Conservation (phyloP, 2,329 filamentous ascomycete genomes). For the Microdochium paspali region DNA sequence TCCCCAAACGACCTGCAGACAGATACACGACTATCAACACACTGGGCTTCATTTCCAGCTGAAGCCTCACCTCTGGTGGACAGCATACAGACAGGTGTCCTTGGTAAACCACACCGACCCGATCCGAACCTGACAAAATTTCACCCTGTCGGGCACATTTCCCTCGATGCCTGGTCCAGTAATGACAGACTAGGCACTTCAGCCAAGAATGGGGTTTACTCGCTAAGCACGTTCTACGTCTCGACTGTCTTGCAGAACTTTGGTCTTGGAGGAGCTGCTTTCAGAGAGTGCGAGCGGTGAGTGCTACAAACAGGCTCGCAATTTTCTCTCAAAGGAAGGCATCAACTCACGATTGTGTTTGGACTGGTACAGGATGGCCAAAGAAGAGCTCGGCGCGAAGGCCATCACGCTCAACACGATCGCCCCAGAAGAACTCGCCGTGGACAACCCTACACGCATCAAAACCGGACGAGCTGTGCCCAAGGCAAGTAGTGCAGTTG, state of each 20-base stretch:
- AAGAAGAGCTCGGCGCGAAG: not conserved
- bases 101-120: not conserved
- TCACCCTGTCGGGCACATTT: not conserved
- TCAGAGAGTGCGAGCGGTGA: not conserved
- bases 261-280: not conserved
- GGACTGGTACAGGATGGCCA: not conserved
- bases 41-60: not conserved
- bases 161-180: not conserved
- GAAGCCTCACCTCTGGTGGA: not conserved
- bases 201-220: not conserved
- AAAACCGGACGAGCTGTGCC: not conserved
- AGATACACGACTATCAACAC: not conserved
- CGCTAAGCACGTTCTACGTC: not conserved
- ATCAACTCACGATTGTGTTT: no score
- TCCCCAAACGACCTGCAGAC: not conserved
- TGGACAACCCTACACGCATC: not conserved
- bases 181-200: not conserved
- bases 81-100: not conserved
- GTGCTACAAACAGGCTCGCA: not conserved
- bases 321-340: no score
- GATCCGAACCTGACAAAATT: not conserved
- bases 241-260: not conserved
- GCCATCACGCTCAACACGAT: slow-evolving; percentile 1
- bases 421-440: not conserved
- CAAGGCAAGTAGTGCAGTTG: not conserved